Conservation (phyloP, 2,329 filamentous ascomycete species). For the Didymella lethalis region DNA sequence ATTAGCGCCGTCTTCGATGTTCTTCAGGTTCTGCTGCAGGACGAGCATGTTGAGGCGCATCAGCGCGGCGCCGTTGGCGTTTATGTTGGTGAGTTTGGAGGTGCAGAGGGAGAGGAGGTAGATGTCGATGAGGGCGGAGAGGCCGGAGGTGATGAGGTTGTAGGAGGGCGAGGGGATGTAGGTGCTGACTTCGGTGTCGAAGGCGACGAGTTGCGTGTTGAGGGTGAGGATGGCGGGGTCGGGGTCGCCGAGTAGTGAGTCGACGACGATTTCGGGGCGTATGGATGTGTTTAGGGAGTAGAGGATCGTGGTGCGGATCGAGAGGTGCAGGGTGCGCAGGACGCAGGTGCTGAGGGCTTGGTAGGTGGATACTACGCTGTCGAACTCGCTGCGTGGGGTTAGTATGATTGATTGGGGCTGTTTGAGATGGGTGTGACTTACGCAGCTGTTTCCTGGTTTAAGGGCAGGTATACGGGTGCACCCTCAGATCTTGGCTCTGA, state of each 20-base stretch:
- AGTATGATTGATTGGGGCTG: conserved; percentile 1
- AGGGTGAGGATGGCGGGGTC: conserved; percentile 82
- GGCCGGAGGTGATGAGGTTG: conserved; percentile 76
- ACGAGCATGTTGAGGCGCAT: conserved; percentile 96
- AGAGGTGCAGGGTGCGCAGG: conserved; percentile 85
- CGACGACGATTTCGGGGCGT: conserved; percentile 59
- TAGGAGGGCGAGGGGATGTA: conserved; percentile 75
- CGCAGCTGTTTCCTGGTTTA: conserved; percentile 84
- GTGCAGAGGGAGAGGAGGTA: conserved; percentile 73
- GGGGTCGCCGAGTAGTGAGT: conserved; percentile 77
- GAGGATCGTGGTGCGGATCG: conserved; percentile 84
- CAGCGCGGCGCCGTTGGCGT: conserved; percentile 79
- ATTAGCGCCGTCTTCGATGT: conserved; percentile 76
- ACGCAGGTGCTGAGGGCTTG: conserved; percentile 80
- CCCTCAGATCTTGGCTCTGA: conserved; percentile 61
- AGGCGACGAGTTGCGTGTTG: conserved; percentile 83
- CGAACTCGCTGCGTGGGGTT: conserved; percentile 70
- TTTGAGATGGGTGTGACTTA: conserved; percentile 55
- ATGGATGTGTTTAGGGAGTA: conserved; percentile 73
- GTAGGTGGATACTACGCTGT: conserved; percentile 83
- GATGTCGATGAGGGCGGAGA: conserved; percentile 79
- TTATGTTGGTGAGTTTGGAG: conserved; percentile 80
- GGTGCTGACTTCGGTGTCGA: conserved; percentile 80
- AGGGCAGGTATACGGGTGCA: conserved; percentile 79
- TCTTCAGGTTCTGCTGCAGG: conserved; percentile 95